Conservation (phyloP, 2,329 filamentous ascomycete genomes). For the Venturiaceae sp. region DNA sequence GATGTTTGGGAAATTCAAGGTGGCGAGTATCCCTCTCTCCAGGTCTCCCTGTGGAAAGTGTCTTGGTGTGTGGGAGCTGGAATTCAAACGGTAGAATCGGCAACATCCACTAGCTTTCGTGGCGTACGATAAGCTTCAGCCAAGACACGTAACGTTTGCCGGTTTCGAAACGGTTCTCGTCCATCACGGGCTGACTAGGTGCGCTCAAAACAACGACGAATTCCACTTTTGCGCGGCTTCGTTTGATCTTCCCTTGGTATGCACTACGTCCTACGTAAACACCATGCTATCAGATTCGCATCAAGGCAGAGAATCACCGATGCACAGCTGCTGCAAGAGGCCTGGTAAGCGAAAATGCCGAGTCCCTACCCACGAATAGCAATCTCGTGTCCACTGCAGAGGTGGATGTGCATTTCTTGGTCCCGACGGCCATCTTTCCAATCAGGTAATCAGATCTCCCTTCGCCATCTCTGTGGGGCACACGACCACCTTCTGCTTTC, state of each 20-base stretch:
- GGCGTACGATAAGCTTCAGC: not conserved
- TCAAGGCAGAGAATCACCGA: too few species aligned
- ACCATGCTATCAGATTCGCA: too few species aligned
- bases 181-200: too few species aligned
- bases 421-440: not conserved
- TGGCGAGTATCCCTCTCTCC: not conserved
- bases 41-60: not conserved
- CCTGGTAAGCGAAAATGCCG: too few species aligned
- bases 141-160: too few species aligned
- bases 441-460: not conserved
- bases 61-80: not conserved
- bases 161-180: too few species aligned
- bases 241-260: too few species aligned
- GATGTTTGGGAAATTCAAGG: not conserved
- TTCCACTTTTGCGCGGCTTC: too few species aligned
- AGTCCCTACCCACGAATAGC: not conserved
- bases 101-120: not conserved
- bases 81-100: not conserved
- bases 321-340: too few species aligned
- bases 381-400: not conserved
- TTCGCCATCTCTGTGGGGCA: not conserved
- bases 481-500: not conserved
- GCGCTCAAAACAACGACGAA: too few species aligned
- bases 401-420: not conserved
- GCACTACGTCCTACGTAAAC: too few species aligned